Base-by-base conservation (phyloP, 371 early-diverging fungal genomes). In the Lichtheimia ramosa region DNA sequence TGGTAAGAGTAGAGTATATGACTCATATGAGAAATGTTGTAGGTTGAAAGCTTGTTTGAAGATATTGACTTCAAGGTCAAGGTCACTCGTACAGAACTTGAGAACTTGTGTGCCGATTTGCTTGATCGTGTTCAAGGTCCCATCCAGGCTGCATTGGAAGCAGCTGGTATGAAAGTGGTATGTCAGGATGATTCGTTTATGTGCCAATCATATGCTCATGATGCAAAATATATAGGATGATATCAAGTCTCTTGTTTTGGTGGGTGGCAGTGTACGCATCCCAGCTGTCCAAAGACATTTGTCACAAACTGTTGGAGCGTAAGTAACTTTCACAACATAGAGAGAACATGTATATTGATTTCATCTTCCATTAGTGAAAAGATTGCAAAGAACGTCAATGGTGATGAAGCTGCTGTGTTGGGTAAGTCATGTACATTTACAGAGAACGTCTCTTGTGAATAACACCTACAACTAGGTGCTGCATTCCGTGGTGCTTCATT, bases 381-480 rank as follows among this genome's bases (percentile, higher is more conserved):
- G 74, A 89, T 98, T 62, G 93, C 96, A 41, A 86, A 92, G 77
- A 94, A 92, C 61, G 88, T 98, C 24, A 96, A 98, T 65, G 91
- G 84, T 28, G 99, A 98, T 66, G 99, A 98, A 75, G 96, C 98
- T 14, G 93, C 93, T 41, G 97, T 94, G n/a, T 72, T 95, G 68
- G 93, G 92, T 57, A 46, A 56, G n/a, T 27, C 21, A 0, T 34
- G 14, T 41, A 2, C 18, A 7, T 54, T 14, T 41, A 2, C 18
- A 16, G 3, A 12, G 0, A 4, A 42, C 6, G 1, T 51, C 2
- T 20, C 56, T 24, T n/a, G 23, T 50, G 28, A 28, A 6, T 60
- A 13, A 28, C 12, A 16, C 21, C 20, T 43, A 39, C 43, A 43
- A 14, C 46, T 27, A 75, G 91, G 92, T 50, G 97, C 97, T 48